A percentile compares a stretch with the other conserved stretches of the same genome.
phyloP scores from a whole-genome alignment of 2,329 filamentous ascomycete genomes.

The Trichophyton rubrum region DNA sequence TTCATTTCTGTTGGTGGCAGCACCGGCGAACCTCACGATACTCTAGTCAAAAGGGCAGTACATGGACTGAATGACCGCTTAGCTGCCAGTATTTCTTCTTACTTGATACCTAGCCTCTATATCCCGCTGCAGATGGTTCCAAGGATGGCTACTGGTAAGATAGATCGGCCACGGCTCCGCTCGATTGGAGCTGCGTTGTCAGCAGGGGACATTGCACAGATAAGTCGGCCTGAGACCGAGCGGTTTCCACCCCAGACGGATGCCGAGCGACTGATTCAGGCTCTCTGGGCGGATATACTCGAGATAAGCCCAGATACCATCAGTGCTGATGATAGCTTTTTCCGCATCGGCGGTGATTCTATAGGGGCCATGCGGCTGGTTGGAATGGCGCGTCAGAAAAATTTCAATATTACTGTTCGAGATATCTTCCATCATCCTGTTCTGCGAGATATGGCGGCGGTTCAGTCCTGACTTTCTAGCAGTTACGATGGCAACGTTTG shows the following conservation, averaged over 20 bases:
- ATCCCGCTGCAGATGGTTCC: conserved; percentile 29
- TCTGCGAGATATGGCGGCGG: conserved; percentile 24
- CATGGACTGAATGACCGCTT: conserved; percentile 12
- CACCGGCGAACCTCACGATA: neutral
- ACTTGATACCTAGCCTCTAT: conserved; percentile 27
- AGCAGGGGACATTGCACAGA: neutral
- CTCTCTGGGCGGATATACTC: neutral
- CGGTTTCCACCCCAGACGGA: neutral
- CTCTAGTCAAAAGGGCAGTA: neutral
- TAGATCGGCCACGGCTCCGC: conserved; percentile 22
- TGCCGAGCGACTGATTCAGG: neutral
- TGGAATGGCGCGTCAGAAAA: neutral
- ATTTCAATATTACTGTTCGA: conserved; percentile 2
- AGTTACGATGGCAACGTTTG: too few species aligned
- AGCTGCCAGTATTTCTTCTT: conserved; percentile 16
- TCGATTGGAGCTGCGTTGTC: conserved; percentile 4
- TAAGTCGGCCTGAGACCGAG: neutral
- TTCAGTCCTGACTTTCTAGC: neutral
- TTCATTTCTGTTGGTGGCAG: neutral
- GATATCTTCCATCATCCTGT: conserved; percentile 13
- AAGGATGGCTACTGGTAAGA: conserved; percentile 28
- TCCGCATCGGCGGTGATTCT: conserved; percentile 25
- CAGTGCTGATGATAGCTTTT: conserved; percentile 6
- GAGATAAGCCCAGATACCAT: neutral
- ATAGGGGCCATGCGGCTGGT: conserved; percentile 25